These are phyloP conservation scores for Picocystis sp. DNA, from an alignment of 163 green algal genomes.

Conservation along the genomic window DNA sequence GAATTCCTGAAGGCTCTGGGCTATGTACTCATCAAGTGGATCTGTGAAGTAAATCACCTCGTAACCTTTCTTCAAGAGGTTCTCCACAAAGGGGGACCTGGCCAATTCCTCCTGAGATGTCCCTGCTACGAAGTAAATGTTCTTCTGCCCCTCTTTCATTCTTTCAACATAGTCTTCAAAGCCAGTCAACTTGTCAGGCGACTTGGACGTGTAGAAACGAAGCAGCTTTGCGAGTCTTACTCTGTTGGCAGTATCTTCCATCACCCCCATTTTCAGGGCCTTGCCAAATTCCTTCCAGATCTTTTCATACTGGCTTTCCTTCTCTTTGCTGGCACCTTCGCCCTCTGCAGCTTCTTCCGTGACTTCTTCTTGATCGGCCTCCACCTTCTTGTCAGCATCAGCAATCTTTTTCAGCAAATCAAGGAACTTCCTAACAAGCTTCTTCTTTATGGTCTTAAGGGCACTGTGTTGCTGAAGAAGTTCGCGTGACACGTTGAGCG, in stretches of 20 bases:
- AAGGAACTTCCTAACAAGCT: conserved; percentile 88
- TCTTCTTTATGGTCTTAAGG: conserved; percentile 98
- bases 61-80: conserved; percentile 64
- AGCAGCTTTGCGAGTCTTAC: conserved; percentile 68
- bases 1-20: conserved; percentile 78
- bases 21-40: conserved; percentile 91
- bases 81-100: conserved; percentile 69
- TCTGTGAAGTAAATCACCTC: conserved; percentile 96
- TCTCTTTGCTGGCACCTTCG: neutral
- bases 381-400: conserved; percentile 50
- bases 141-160: conserved; percentile 79
- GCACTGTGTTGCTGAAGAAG: conserved; percentile 62
- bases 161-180: conserved; percentile 69
- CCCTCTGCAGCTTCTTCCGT: conserved; percentile 1
- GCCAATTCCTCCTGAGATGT: conserved; percentile 49
- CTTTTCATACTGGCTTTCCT: conserved; percentile 46
- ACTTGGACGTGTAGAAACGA: conserved; percentile 63
- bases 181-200: conserved; percentile 39
- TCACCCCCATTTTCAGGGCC: conserved; percentile 87
- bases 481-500: conserved; percentile 87
- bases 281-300: conserved; percentile 85
- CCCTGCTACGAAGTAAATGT: conserved; percentile 87
- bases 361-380: neutral
- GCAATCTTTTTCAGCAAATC: conserved; percentile 84
- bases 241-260: conserved; percentile 79